Base-by-base conservation (phyloP, 768 basidiomycete genomes). In the Pulveroboletus sp. region DNA sequence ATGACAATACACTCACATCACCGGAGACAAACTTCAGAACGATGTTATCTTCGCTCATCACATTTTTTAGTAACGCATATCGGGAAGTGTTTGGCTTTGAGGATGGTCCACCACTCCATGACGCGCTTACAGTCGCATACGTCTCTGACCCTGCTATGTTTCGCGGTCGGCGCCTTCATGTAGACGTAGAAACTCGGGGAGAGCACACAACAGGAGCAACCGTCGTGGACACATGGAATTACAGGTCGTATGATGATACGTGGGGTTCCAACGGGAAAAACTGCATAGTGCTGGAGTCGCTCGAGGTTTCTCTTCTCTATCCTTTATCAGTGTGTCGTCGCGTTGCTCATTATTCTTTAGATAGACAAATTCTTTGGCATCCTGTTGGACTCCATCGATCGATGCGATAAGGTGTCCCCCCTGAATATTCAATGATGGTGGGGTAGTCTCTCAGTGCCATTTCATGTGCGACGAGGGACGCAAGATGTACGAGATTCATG, bases 101-200 rank as follows among this genome's bases (percentile, higher is more conserved):
- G n/a, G 76, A 86, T 29, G 92, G 90, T 0, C 93, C 93, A 6
- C 93, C 93, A 2, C 72, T 93, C 3, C 93, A 95, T 54, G 93
- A 94, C 58, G 82, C 89, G 1, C 73, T 94, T 30, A 89, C 92
- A 0, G 72, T 93, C 39, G 86, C 82, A 10, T 93, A 88, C 53
- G 73, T 92, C 30, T 78, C 82, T 1, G 65, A 68, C n/a, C 89
- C 89, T 0, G 74, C 81, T 5, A 57, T 92, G 1, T 92, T 93
- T 65, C 63, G 64, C 20, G 69, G 70, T 29, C 77, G 63, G 42
- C 73, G 91, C n/a, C 81, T 83, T 62, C 76, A 86, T 38, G 90
- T 93, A 1, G 92, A 94, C 54, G 77, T 89, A n/a, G 92, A 94
- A 57, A 73, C 86, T 16, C 74, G 71, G 6, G 87, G 86, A 4